These are phyloP conservation scores for Codiaeum variegatum DNA, from an alignment of 441 rosid genomes.

Conservation along the genomic window DNA sequence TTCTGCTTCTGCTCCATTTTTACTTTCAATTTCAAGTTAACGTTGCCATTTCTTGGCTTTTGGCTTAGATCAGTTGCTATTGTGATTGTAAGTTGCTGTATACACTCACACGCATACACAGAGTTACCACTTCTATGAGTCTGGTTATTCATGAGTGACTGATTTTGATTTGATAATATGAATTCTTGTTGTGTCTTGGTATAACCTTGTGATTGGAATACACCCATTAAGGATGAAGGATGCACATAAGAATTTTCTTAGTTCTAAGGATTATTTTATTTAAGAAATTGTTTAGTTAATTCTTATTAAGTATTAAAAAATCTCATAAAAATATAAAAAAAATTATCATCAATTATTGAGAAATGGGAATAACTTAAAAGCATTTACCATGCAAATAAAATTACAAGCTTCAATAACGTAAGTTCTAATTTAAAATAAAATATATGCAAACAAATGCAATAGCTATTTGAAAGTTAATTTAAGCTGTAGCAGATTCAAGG, in stretches of 20 bases:
- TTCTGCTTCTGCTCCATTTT: background rate
- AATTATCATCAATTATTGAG: background rate
- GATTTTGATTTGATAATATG: background rate
- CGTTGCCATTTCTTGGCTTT: background rate
- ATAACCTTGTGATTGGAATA: background rate
- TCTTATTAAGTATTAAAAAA: background rate
- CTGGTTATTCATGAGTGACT: background rate
- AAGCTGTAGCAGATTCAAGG: background rate
- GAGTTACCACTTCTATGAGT: background rate
- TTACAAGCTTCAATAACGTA: slow-evolving; percentile 1
- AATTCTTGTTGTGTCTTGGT: background rate
- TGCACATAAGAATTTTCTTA: background rate
- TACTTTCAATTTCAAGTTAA: background rate
- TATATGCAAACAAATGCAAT: background rate
- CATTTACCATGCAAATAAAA: slow-evolving; percentile 5
- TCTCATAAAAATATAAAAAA: too few relatives aligned
- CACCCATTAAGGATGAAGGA: background rate
- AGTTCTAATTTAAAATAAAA: slow-evolving; percentile 9
- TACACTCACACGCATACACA: background rate
- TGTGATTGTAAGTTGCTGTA: background rate
- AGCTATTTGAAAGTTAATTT: background rate
- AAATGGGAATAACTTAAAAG: slow-evolving; percentile 4
- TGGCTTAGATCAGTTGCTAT: background rate
- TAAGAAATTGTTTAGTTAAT: background rate
- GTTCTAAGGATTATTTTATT: background rate